These are phyloP conservation scores for Maudiozyma turicensis DNA, from an alignment of 805 yeast species.

Conservation along the genomic window DNA sequence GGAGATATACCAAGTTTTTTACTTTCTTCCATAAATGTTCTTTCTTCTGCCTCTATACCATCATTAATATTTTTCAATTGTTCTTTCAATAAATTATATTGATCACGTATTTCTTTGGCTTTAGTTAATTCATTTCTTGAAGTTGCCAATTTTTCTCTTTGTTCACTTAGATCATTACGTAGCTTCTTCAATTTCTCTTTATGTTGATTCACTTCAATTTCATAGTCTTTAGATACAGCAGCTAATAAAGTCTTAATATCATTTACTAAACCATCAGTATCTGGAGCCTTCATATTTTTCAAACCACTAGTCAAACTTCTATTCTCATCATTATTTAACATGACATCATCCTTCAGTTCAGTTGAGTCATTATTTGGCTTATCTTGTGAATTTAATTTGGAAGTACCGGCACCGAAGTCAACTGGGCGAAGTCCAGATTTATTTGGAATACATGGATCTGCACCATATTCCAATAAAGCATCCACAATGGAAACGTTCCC, in stretches of 20 bases:
- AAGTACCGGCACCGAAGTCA: slow-evolving; percentile 59
- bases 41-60: slow-evolving; percentile 56
- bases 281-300: slow-evolving; percentile 9
- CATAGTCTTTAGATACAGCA: slow-evolving; percentile 49
- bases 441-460: slow-evolving; percentile 69
- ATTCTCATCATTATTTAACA: background rate
- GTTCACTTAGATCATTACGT: slow-evolving; percentile 33
- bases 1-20: slow-evolving; percentile 29
- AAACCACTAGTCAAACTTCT: background rate
- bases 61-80: slow-evolving; percentile 49
- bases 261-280: slow-evolving; percentile 29
- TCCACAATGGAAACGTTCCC: slow-evolving; percentile 76
- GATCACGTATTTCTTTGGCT: slow-evolving; percentile 39
- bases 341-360: background rate
- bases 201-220: slow-evolving; percentile 45
- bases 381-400: slow-evolving; percentile 10
- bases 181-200: slow-evolving; percentile 42
- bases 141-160: slow-evolving; percentile 18
- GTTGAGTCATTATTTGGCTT: background rate
- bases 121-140: slow-evolving; percentile 20
- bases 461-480: slow-evolving; percentile 78
- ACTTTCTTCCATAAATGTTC: slow-evolving; percentile 38
- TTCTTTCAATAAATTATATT: slow-evolving; percentile 44
- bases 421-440: slow-evolving; percentile 78
- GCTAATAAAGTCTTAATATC: slow-evolving; percentile 43